Evolutionary conservation across 2,329 filamentous ascomycete genomes (phyloP), one percentile per base, ranked within the genome.

Genomic region (Cadophora sp.): DNA sequence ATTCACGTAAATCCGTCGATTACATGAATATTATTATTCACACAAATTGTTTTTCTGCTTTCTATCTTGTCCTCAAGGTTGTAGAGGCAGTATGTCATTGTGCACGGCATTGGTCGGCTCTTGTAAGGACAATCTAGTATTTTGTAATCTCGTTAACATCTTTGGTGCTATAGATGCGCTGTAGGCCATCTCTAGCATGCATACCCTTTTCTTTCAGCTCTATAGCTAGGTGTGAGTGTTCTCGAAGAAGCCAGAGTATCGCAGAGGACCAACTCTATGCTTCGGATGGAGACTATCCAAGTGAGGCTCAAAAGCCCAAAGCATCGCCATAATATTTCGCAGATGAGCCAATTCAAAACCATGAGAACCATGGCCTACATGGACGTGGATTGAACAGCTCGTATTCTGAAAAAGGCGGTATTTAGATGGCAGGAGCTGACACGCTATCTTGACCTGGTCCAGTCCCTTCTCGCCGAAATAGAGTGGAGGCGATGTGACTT

Each of bases 341-440:
- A 79, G 48, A 2, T 71, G 72, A 9, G 48, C n/a, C 4, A 74
- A 53, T 2, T 67, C 66, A 33, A 77, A 76, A 0, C 73, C 71
- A 4, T 63, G 9, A 1, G 45, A 47, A 1, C 70, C 70, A 36
- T 76, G 73, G 1, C 78, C 76, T n/a, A 77, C 62, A 60, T 80
- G 78, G 8, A 79, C 72, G 55, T 79, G 77, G 0, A 78, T 47
- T 0, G 76, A 76, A 53, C 70, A 75, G 0, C 65, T 68, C 0
- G 64, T 36, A 59, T 78, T 78, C n/a, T 68, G 65, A 14, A 71
- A 56, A 3, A 75, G 22, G 4, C 69, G 51, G 53, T 73, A 74
- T 5, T 53, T 66, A 1, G 41, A 55, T 1, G 59, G 62, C 14
- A 76, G 36, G 5, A 71, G 18, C 18, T 53, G 36, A 4, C 62